Conservation (phyloP, 1,284 basidiomycete genomes). For the Inonotus hispidus region DNA sequence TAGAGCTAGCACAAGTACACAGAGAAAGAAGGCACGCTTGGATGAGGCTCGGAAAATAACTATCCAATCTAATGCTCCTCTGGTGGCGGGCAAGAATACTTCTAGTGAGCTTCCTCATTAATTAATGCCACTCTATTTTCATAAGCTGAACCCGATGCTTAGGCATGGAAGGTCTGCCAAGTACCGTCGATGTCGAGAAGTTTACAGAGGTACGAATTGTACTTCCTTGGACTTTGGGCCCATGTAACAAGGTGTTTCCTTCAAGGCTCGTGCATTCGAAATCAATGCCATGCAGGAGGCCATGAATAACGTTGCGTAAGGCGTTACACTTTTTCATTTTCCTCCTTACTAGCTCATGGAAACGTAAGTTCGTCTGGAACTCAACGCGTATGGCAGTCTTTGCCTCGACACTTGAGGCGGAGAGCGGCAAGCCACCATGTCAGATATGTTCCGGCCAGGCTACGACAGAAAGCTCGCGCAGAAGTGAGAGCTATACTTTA, state of each 20-base stretch:
- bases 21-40: constrained; percentile 66
- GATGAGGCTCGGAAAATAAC: constrained; percentile 59
- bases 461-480: constrained; percentile 72
- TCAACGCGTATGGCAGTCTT: constrained; percentile 83
- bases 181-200: constrained; percentile 77
- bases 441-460: constrained; percentile 75
- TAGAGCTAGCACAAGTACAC: constrained; percentile 35
- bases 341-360: background rate
- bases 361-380: constrained; percentile 44
- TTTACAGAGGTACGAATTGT: constrained; percentile 64
- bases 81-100: background rate
- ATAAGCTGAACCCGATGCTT: background rate
- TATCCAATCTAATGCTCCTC: constrained; percentile 41
- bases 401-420: constrained; percentile 83
- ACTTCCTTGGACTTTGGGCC: background rate
- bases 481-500: constrained; percentile 52
- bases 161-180: constrained; percentile 62
- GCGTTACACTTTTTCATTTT: background rate
- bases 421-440: constrained; percentile 92
- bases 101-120: background rate
- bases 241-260: constrained; percentile 4
- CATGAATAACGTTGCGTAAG: constrained; percentile 73
- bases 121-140: background rate
- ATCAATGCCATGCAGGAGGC: constrained; percentile 83
- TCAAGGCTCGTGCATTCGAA: constrained; percentile 78